Evolutionary conservation across 305 asterid species (phyloP).

Genomic region (Fraxinus albicans): DNA sequence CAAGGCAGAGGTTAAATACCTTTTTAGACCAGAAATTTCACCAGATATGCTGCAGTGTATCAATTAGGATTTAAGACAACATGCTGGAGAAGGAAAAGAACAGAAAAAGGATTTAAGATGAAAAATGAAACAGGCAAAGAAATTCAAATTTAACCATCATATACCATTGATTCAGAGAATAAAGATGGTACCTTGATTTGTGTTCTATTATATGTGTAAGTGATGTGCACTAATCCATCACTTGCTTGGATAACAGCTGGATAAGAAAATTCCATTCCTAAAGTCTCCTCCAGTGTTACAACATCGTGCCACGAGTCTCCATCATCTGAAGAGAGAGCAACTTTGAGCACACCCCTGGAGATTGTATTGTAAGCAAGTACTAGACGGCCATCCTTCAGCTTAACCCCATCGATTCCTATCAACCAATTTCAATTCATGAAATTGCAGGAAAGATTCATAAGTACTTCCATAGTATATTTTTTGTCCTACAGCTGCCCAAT

Average conservation of each 20-base stretch:
- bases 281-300: conserved; percentile 58
- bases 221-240: conserved; percentile 77
- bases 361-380: conserved; percentile 75
- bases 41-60: conserved; percentile 16
- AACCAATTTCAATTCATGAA: conserved; percentile 8
- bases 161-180: background rate
- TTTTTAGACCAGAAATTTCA: conserved; percentile 16
- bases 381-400: conserved; percentile 71
- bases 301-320: conserved; percentile 86
- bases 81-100: conserved; percentile 49
- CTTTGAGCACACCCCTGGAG: conserved; percentile 77
- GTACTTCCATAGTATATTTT: background rate
- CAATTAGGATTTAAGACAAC: conserved; percentile 59
- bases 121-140: background rate
- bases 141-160: background rate
- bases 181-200: conserved; percentile 69
- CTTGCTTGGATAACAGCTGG: conserved; percentile 87
- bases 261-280: conserved; percentile 88
- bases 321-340: conserved; percentile 70
- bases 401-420: conserved; percentile 87
- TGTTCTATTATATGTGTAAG: conserved; percentile 79
- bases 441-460: background rate
- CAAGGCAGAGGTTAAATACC: conserved; percentile 4
- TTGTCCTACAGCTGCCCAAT: background rate
- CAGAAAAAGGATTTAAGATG: background rate